These are phyloP conservation scores for Leucosporidium creatinivorum DNA, from an alignment of 768 basidiomycete species.

Conservation along the genomic window DNA sequence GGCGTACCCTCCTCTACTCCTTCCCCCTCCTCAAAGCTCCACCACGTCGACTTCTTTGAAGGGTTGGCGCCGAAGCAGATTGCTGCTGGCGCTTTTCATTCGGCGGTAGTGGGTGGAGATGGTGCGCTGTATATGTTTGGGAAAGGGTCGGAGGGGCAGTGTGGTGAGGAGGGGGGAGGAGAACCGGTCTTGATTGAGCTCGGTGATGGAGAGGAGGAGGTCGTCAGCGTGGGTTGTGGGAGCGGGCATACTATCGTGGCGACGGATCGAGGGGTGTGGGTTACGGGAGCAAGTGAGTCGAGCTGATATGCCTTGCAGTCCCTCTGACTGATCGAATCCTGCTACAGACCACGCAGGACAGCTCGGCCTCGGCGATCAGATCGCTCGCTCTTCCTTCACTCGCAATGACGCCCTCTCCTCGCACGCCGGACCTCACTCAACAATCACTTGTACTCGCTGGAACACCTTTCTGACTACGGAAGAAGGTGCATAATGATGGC, in stretches of 20 bases:
- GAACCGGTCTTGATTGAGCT: slow-evolving; percentile 16
- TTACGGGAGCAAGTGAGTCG: slow-evolving; percentile 16
- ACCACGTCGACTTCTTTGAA: slow-evolving; percentile 20
- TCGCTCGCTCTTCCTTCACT: background rate
- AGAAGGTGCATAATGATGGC: background rate
- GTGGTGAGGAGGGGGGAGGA: slow-evolving; percentile 2
- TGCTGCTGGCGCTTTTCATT: slow-evolving; percentile 15
- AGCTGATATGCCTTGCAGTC: too few relatives aligned
- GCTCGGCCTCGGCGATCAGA: slow-evolving; percentile 1
- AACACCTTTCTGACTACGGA: background rate
- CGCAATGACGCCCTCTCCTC: background rate
- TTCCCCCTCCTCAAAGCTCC: background rate
- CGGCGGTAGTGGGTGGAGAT: slow-evolving; percentile 3
- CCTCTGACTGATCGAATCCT: background rate
- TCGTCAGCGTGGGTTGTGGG: slow-evolving; percentile 6
- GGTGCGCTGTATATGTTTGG: slow-evolving; percentile 17
- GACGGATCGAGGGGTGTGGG: slow-evolving; percentile 13
- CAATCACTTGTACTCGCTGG: background rate
- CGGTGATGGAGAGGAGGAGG: background rate
- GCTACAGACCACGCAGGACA: background rate
- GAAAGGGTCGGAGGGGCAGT: slow-evolving; percentile 5
- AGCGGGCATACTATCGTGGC: slow-evolving; percentile 4
- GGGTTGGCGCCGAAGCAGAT: background rate
- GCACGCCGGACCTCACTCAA: background rate
- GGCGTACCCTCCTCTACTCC: background rate